phyloP scores from a whole-genome alignment of 495 filamentous ascomycete species.

The Penicillium ochrochloron region DNA sequence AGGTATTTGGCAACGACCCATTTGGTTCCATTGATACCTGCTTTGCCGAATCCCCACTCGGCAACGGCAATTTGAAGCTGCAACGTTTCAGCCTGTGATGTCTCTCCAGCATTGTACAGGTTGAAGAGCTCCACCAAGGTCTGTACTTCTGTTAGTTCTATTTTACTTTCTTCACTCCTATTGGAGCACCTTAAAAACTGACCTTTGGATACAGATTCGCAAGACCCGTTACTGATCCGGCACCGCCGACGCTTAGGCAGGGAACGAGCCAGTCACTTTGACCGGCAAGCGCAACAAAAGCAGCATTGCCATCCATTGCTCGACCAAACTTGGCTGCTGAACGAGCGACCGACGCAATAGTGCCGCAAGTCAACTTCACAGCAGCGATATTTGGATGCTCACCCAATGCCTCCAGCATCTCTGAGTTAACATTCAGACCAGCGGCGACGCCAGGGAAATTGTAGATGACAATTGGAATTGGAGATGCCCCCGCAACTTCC shows the following conservation, averaged over 20 bases:
- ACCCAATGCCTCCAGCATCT: slow-evolving; percentile 19
- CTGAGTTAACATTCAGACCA: slow-evolving; percentile 66
- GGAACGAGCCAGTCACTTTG: slow-evolving; percentile 21
- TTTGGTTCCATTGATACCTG: slow-evolving; percentile 49
- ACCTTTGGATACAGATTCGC: slow-evolving; percentile 21
- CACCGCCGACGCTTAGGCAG: slow-evolving; percentile 17
- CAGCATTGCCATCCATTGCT: slow-evolving; percentile 6
- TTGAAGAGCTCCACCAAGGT: slow-evolving; percentile 38
- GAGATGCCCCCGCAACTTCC: slow-evolving; percentile 69
- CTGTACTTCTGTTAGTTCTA: slow-evolving; percentile 5
- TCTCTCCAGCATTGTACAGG: slow-evolving; percentile 37
- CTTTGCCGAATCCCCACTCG: slow-evolving; percentile 49
- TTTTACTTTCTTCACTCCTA: background rate
- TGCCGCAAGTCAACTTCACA: slow-evolving; percentile 19
- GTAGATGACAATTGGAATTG: slow-evolving; percentile 81
- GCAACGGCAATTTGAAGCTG: slow-evolving; percentile 40
- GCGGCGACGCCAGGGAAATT: slow-evolving; percentile 77
- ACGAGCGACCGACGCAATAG: slow-evolving; percentile 21
- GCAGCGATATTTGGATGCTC: slow-evolving; percentile 20
- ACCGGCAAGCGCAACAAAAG: slow-evolving; percentile 16
- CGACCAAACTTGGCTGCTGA: slow-evolving; percentile 16
- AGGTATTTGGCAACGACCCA: slow-evolving; percentile 43
- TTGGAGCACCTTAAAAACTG: background rate
- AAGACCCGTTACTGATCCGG: slow-evolving; percentile 15
- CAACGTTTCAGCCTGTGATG: slow-evolving; percentile 38